phyloP scores from a whole-genome alignment of 164 flowering plant genomes.

The Cinnamomum chago region DNA sequence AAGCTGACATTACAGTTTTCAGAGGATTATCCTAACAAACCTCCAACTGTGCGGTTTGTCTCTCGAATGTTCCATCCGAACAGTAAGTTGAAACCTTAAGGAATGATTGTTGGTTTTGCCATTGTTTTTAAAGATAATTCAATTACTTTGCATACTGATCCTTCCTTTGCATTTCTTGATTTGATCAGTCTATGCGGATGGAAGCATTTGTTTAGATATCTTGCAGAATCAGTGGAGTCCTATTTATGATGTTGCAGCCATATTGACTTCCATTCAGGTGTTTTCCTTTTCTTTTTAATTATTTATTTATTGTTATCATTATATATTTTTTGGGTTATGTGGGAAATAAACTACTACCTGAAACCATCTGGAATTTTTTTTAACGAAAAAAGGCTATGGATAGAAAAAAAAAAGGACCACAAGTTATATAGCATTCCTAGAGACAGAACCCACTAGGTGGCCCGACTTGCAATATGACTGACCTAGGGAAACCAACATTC shows the following conservation, averaged over 20 bases:
- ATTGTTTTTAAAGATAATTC: background rate
- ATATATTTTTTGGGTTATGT: background rate
- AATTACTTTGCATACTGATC: slow-evolving; percentile 28
- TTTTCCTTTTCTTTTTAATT: background rate
- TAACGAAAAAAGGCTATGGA: too few species aligned
- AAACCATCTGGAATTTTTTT: background rate
- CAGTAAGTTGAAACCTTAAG: slow-evolving; percentile 23
- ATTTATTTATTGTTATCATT: background rate
- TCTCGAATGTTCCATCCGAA: slow-evolving; percentile 41
- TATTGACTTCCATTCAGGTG: slow-evolving; percentile 56
- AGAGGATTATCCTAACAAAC: slow-evolving; percentile 38
- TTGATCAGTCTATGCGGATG: slow-evolving; percentile 37
- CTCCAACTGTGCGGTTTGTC: slow-evolving; percentile 34
- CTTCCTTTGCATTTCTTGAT: slow-evolving; percentile 2
- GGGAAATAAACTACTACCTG: background rate
- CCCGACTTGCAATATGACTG: too few species aligned
- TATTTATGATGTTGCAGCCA: slow-evolving; percentile 50
- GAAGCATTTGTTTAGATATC: slow-evolving; percentile 49
- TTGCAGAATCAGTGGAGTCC: slow-evolving; percentile 55
- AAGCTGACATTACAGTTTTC: slow-evolving; percentile 32
- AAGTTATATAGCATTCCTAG: too few species aligned
- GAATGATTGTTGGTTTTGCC: slow-evolving; percentile 19
- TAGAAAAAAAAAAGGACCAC: too few species aligned
- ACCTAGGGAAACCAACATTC: too few species aligned
- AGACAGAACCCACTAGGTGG: too few species aligned